Base-by-base conservation (phyloP, 345 rosid genomes). In the Adansonia digitata region DNA sequence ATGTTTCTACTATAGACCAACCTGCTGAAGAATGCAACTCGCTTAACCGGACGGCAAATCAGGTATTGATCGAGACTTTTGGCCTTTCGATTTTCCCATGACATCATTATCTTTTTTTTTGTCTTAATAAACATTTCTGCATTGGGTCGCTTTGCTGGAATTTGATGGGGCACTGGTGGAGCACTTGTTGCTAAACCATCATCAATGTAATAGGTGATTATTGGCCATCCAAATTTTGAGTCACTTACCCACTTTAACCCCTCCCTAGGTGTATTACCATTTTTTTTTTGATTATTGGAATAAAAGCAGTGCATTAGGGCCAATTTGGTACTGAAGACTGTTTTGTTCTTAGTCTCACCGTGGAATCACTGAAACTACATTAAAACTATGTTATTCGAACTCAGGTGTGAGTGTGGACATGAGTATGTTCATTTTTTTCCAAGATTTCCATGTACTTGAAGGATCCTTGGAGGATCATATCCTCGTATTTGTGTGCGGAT, bases 21-120 rank as follows among this genome's bases (percentile, higher is more conserved):
- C 80, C 72, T 66, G 85, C 78, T 57, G 88, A 81, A 37, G 91
- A 86, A 75, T 77, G 86, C 87, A 59, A 27, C 37, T 59, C 39
- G 13, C 35, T 59, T 59, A 77, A 77, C 64, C 74, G 71, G 75
- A 81, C 72, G 55, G 67, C 84, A 52, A 76, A 55, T 77, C 83
- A 84, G 92, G 97, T 89, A 83, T 70, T 69, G 15, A 69, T 60
- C 56, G 37, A 63, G 43, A 42, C 51, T 53, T 63, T 51, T 46
- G 4, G 13, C 26, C 60, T 48, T 51, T 4, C 18, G 0, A 22
- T 64, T 45, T 65, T 51, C 17, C 35, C 20, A 2, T 51, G 42
- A 51, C 61, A 48, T 4, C 35, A 51, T 65, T 61, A 51, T 57
- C 24, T 35, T 35, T 39, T 10, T 55, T 29, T 22, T 55, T n/a